Percentiles rank a stretch among this genome's conserved stretches.
Evolutionary conservation across 2,329 filamentous ascomycete genomes (phyloP).

Genomic region (Aspergillus fructus): DNA sequence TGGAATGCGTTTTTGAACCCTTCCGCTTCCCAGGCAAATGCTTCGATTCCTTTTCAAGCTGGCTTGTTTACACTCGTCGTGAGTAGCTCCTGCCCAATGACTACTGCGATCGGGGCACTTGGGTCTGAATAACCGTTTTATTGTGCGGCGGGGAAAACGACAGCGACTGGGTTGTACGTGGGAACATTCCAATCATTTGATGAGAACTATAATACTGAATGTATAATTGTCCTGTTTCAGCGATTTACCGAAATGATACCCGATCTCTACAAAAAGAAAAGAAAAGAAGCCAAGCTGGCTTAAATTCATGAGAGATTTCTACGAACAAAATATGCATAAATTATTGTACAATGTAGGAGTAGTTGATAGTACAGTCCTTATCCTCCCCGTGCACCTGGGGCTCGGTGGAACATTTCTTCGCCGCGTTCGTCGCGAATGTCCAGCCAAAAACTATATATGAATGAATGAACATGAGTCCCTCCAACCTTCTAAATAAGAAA

Average conservation of each 20-base stretch:
- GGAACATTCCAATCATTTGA: background rate
- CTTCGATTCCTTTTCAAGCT: background rate
- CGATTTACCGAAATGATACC: background rate
- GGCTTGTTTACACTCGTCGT: background rate
- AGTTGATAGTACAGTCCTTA: constrained; percentile 4
- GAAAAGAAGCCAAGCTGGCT: background rate
- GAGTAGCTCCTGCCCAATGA: background rate
- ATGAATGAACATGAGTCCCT: background rate
- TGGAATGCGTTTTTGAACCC: background rate
- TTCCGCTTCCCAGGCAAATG: too few relatives aligned
- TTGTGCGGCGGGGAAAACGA: background rate
- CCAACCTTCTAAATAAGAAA: constrained; percentile 1
- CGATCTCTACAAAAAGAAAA: background rate
- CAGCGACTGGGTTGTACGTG: background rate
- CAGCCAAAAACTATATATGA: constrained; percentile 8
- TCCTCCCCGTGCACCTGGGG: background rate
- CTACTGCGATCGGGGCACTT: background rate
- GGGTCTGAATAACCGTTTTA: background rate
- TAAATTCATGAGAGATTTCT: background rate
- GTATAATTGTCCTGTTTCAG: background rate
- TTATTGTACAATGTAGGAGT: constrained; percentile 12
- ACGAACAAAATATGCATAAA: constrained; percentile 6
- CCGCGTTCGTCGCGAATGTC: background rate
- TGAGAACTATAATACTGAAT: background rate
- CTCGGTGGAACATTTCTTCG: too few relatives aligned